Base-by-base conservation (phyloP, 177 flowering plant genomes). In the Vitis hybrid region DNA sequence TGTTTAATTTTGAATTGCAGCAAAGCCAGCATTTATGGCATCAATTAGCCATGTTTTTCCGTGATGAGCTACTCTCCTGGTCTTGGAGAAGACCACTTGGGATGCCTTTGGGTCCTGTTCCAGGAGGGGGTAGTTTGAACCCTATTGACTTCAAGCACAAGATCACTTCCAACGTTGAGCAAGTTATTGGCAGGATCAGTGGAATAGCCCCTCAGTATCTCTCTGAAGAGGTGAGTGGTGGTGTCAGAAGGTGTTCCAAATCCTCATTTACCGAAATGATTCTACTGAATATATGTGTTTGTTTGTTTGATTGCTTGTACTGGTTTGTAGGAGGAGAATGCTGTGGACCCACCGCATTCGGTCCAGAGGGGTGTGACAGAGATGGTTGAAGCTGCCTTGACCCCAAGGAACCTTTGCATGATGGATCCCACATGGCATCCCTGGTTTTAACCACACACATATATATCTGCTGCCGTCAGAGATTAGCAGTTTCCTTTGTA, bases 381-480 rank as follows among this genome's bases (percentile, higher is more conserved):
- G 68, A 75, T 93, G 79, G 97, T 96, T 49, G 99, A 93, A 75
- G 94, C 99, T 69, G 97, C 98, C 1, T 80, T 94, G 78, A 80
- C 84, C 0, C 94, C 99, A 0, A 80, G 91, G 74, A 93, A 92
- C 80, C 78, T 96, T 72, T 96, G 99, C 81, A 91, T 94, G 97
- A 96, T 96, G 98, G 99, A 96, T 79, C 97, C 99, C 12, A 96
- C 99, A 13, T 96, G 99, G 99, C 99, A 96, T 83, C 98, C 99
- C 11, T 96, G 99, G 99, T 94, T 96, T 75, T 96, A 74, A 78
- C 27, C 27, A 24, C 60, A 50, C 52, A 52, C 27, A 4, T 10
- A 13, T 3, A 16, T 24, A 24, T 24, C 27, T 2, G 27, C 27
- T 24, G 27, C 27, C 27, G 27, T 24, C 27, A 24, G 4, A 27